Base-by-base conservation (phyloP, 208 protist genomes). In the Jaenimonas drosophilae region DNA sequence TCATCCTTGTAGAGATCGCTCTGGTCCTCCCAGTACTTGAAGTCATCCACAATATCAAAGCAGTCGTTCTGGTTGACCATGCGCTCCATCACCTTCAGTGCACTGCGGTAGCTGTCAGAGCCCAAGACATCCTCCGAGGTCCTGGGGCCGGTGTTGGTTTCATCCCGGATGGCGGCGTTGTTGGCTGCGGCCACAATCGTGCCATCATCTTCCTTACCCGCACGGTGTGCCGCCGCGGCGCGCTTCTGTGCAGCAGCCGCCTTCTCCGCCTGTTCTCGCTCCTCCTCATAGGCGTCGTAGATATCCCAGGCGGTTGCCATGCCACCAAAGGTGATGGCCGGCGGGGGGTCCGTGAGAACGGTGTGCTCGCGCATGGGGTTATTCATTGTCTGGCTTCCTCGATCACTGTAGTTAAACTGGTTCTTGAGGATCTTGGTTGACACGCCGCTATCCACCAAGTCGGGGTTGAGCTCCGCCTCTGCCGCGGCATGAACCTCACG, bases 51-150 rank as follows among this genome's bases (percentile, higher is more conserved):
- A 50, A 98, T 96, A 60, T 98, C 96, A 52, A 96, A 70, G 53
- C 76, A 96, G 49, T 91, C 89, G 76, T 99, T 99, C 63, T 98
- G 95, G 58, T 97, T 97, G 19, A 97, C 86, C 95, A 99, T 98
- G 20, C 97, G 82, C 75, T 99, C 96, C 67, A 98, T 76, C 45
- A 97, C 79, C 54, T 90, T 82, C 21, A 96, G 58, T 0, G 86
- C 77, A 17, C 67, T 59, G 19, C 26, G 41, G 42, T 91, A 95
- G 29, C 48, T 27, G 3, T 33, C 49, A 6, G 75, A 85, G n/a
- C 54, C 50, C 24, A 95, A 44, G 16, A 95, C 58, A 39, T 89
- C 76, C 29, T 73, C 65, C 7, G 54, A 55, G 2, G 66, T 67
- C 31, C 69, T 66, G 12, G 56, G 54, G 4, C 59, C 63, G 23